Evolutionary conservation across 345 rosid genomes (phyloP).

Genomic region (Moricandia arvensis): DNA sequence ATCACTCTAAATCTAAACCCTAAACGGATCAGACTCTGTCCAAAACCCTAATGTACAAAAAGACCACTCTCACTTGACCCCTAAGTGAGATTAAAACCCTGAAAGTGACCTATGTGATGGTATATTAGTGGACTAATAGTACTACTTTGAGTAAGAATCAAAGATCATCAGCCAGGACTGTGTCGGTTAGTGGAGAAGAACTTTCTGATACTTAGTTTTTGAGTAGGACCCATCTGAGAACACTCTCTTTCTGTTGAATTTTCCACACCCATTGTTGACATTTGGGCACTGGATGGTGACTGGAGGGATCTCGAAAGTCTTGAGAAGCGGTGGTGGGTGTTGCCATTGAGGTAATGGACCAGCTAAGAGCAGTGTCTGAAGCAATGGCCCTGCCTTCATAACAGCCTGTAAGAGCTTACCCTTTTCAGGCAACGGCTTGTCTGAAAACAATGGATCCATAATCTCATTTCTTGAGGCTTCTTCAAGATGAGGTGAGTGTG

Average conservation of each 20-base stretch:
- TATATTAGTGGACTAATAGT: conserved; percentile 35
- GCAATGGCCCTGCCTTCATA: conserved; percentile 90
- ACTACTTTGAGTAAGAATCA: conserved; percentile 19
- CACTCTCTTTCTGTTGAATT: conserved; percentile 64
- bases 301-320: conserved; percentile 90
- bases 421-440: conserved; percentile 86
- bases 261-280: conserved; percentile 49
- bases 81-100: conserved; percentile 3
- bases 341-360: conserved; percentile 98
- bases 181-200: conserved; percentile 53
- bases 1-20: conserved; percentile 31
- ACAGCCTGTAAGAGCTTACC: conserved; percentile 97
- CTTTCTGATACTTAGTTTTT: conserved; percentile 63
- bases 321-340: conserved; percentile 94
- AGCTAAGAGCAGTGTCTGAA: conserved; percentile 87
- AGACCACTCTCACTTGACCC: conserved; percentile 39
- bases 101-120: conserved; percentile 20
- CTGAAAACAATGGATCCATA: conserved; percentile 40
- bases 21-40: conserved; percentile 27
- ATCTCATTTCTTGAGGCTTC: conserved; percentile 30
- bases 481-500: conserved; percentile 21
- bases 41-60: conserved; percentile 44
- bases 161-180: conserved; percentile 15
- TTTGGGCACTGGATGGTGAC: conserved; percentile 56
- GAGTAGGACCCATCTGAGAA: conserved; percentile 55